These are phyloP conservation scores for Maudiozyma barnettii DNA, from an alignment of 805 yeast genomes.

Conservation along the genomic window DNA sequence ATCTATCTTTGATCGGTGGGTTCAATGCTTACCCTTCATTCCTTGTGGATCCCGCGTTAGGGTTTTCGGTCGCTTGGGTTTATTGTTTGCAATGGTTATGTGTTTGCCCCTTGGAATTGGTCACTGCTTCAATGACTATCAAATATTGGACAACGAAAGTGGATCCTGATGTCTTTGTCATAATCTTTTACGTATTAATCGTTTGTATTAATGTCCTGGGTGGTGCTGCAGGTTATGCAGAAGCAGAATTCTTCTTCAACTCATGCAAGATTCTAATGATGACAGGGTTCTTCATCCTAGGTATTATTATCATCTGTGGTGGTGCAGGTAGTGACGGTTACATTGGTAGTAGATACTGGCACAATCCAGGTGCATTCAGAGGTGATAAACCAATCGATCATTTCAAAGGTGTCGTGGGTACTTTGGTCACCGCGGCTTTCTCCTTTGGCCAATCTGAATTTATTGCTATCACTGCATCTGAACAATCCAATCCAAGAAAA, in stretches of 20 bases:
- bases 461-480: conserved; percentile 51
- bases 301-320: conserved; percentile 37
- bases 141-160: conserved; percentile 47
- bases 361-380: conserved; percentile 44
- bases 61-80: conserved; percentile 54
- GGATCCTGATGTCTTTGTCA: conserved; percentile 49
- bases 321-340: conserved; percentile 36
- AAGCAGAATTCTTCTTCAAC: conserved; percentile 58
- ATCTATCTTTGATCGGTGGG: conserved; percentile 50
- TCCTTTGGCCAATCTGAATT: conserved; percentile 56
- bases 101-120: conserved; percentile 54
- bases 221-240: conserved; percentile 53
- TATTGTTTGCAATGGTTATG: conserved; percentile 56
- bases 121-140: conserved; percentile 54
- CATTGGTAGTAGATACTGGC: conserved; percentile 44
- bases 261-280: conserved; percentile 54
- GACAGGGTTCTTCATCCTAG: conserved; percentile 47
- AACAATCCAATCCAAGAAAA: conserved; percentile 44
- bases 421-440: conserved; percentile 48
- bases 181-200: conserved; percentile 41
- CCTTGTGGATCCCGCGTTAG: conserved; percentile 47
- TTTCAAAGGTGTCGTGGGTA: conserved; percentile 45
- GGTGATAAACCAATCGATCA: conserved; percentile 32
- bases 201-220: conserved; percentile 37
- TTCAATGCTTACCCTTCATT: conserved; percentile 49